Evolutionary conservation across 2,329 filamentous ascomycete species (phyloP).

Genomic region (Seiridium unicorne): DNA sequence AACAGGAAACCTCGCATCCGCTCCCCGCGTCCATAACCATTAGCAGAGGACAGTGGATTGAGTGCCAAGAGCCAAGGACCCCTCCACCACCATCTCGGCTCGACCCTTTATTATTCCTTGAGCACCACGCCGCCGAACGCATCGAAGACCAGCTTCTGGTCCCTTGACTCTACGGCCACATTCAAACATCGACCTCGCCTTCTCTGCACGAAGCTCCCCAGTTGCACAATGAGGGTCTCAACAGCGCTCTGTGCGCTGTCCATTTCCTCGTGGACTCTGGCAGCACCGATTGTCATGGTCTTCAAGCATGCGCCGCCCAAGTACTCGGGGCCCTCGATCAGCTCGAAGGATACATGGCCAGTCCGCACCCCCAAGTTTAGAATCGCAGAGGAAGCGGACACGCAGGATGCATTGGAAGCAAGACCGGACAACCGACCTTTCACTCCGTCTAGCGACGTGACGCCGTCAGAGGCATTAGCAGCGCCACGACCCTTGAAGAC

Average conservation of each 20-base stretch:
- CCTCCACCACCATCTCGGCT: not conserved
- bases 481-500: slow-evolving; percentile 3
- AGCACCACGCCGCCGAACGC: not conserved
- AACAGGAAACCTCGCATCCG: not conserved
- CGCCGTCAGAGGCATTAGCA: slow-evolving; percentile 6
- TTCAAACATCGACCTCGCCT: not conserved
- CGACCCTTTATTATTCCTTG: not conserved
- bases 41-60: not conserved
- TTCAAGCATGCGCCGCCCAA: slow-evolving; percentile 11
- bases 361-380: not conserved
- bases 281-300: slow-evolving; percentile 14
- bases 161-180: not conserved
- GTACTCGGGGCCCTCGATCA: not conserved
- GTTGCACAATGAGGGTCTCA: slow-evolving; percentile 14
- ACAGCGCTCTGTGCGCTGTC: slow-evolving; percentile 12
- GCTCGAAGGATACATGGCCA: not conserved
- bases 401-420: not conserved
- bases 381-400: not conserved
- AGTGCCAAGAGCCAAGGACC: not conserved
- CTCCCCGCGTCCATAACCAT: not conserved
- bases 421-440: slow-evolving; percentile 7
- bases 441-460: not conserved
- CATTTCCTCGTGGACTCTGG: slow-evolving; percentile 11
- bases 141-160: not conserved
- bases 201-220: not conserved